These are phyloP conservation scores for Ilyonectria mors-panacis DNA, from an alignment of 2,329 filamentous ascomycete genomes.

Conservation along the genomic window DNA sequence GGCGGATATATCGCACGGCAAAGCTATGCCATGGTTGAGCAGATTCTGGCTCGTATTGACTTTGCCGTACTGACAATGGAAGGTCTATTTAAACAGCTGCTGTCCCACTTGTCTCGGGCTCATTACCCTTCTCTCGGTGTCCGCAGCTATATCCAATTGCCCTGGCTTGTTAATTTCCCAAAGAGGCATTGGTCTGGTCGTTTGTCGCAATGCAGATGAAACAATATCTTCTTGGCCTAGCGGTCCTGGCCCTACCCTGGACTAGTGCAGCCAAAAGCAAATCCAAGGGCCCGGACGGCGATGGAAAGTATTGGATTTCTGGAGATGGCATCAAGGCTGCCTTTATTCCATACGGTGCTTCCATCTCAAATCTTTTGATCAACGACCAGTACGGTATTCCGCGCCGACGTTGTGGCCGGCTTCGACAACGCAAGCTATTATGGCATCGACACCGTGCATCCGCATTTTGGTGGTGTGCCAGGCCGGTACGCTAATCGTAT, in stretches of 20 bases:
- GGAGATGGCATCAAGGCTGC: conserved; percentile 76
- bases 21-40: not conserved
- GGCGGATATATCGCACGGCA: not conserved
- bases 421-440: conserved; percentile 85
- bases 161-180: not conserved
- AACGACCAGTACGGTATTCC: conserved; percentile 77
- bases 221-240: not conserved
- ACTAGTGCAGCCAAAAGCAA: not conserved
- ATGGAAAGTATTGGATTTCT: conserved; percentile 81
- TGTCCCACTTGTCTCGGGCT: not conserved
- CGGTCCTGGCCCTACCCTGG: conserved; percentile 19
- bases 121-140: not conserved
- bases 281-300: conserved; percentile 62
- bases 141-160: not conserved
- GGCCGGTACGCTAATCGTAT: conserved; percentile 88
- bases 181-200: not conserved
- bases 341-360: conserved; percentile 83
- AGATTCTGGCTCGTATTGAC: not conserved
- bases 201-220: not conserved
- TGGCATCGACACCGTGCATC: conserved; percentile 73
- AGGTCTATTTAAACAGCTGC: not conserved
- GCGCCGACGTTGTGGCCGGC: conserved; percentile 79
- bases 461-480: conserved; percentile 80
- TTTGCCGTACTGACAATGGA: not conserved
- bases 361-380: conserved; percentile 79